Base-by-base conservation (phyloP, 139 green algal species). In the Chlamydomonas eustigma region DNA sequence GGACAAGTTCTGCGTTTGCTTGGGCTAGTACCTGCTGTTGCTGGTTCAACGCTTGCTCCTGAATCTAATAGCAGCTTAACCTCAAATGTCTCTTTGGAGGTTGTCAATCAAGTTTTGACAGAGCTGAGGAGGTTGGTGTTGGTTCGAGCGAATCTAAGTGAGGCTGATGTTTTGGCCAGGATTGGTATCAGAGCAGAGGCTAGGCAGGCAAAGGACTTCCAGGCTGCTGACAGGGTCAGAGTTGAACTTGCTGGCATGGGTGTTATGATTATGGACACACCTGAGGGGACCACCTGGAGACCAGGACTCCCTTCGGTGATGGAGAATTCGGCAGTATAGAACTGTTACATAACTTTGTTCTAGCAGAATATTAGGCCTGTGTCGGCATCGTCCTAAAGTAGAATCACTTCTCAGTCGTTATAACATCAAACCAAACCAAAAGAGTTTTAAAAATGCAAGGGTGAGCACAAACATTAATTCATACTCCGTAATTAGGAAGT, bases 191-290 rank as follows among this genome's bases (percentile, higher is more conserved):
- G 78, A 2, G 66, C 75, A 24, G 83, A 83, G 73, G 91, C 91
- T 2, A 78, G 89, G 4, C 64, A 71, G 12, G 85, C 80, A 37
- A 98, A 97, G 77, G 88, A 98, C 75, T 98, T 92, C 86, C 84
- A 80, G 0, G 75, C 80, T 2, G 85, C 87, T 1, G 92, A 97
- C 71, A 78, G 58, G 12, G 84, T 93, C 51, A 76, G 90, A 1
- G 25, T 83, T 63, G 76, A 83, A 36, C 81, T 96, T 32, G 87
- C 86, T 2, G 71, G 50, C 0, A 39, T 74, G 34, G 92, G 92
- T n/a, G 76, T 97, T 30, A 63, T 86, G 1, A 85, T 97, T 3
- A 89, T 94, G 83, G 92, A 97, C 78, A 85, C 80, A 1, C 84
- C 92, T 0, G 30, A 81, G 68, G 91, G 91, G 44, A 93, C 88